Evolutionary conservation across 2,329 filamentous ascomycete genomes (phyloP).

Genomic region (Ascochyta fabae): DNA sequence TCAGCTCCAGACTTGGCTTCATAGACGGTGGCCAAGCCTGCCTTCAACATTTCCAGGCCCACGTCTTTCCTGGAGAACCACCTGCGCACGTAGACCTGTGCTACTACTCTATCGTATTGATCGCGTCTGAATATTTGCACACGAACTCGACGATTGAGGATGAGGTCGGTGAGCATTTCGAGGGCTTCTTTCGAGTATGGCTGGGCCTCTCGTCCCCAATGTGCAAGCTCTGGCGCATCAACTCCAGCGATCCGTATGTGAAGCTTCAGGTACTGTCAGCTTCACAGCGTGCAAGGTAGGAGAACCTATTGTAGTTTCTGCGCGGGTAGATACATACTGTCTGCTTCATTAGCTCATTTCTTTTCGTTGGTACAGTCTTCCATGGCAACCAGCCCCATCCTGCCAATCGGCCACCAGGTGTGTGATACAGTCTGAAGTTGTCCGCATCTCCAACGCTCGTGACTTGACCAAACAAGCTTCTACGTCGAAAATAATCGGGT

Average conservation of each 20-base stretch:
- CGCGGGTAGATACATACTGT: slow-evolving; percentile 65
- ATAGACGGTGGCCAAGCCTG: slow-evolving; percentile 86
- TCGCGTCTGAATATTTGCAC: slow-evolving; percentile 84
- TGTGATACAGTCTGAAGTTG: slow-evolving; percentile 93
- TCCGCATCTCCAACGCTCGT: slow-evolving; percentile 97
- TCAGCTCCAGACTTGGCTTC: slow-evolving; percentile 90
- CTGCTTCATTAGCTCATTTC: slow-evolving; percentile 72
- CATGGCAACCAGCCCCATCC: slow-evolving; percentile 91
- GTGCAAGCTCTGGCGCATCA: slow-evolving; percentile 89
- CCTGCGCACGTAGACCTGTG: slow-evolving; percentile 77
- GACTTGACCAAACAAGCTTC: slow-evolving; percentile 82
- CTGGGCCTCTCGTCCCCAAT: slow-evolving; percentile 89
- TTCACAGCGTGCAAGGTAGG: neutral
- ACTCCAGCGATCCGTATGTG: slow-evolving; percentile 88
- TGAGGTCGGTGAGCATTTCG: slow-evolving; percentile 76
- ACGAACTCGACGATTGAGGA: slow-evolving; percentile 76
- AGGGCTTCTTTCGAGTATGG: slow-evolving; percentile 83
- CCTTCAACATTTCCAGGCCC: slow-evolving; percentile 85
- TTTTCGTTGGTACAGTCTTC: slow-evolving; percentile 72
- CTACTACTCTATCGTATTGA: slow-evolving; percentile 91
- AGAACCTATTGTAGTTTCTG: neutral
- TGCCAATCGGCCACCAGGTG: slow-evolving; percentile 82
- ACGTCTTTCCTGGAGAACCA: slow-evolving; percentile 77
- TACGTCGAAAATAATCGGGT: slow-evolving; percentile 74
- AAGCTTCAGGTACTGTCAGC: slow-evolving; percentile 63